phyloP scores from a whole-genome alignment of 352 stramenopile species.

The Pythium chondricola region DNA sequence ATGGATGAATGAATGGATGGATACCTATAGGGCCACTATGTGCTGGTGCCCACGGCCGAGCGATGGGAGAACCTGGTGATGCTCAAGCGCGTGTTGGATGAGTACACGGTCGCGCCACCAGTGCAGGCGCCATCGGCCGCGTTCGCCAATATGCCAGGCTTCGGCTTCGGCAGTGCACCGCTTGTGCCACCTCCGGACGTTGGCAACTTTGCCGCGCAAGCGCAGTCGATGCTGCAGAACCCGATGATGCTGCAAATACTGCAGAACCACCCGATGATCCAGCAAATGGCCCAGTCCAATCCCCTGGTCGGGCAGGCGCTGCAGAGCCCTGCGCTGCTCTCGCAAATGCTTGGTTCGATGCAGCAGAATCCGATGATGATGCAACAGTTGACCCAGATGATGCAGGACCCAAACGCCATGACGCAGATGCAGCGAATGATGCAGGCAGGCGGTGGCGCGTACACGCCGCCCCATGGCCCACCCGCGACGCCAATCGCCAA shows the following conservation, averaged over 20 bases:
- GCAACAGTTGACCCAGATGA: constrained; percentile 77
- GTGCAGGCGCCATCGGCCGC: constrained; percentile 5
- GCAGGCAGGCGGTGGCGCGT: constrained; percentile 17
- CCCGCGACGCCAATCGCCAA: constrained; percentile 30
- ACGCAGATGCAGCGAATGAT: constrained; percentile 72
- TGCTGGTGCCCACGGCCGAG: constrained; percentile 62
- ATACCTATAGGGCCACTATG: constrained; percentile 37
- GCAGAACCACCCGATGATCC: constrained; percentile 61
- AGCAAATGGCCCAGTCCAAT: constrained; percentile 76
- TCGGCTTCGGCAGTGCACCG: constrained; percentile 10
- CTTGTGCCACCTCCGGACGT: background rate
- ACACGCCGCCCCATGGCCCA: constrained; percentile 19
- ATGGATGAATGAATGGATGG: background rate
- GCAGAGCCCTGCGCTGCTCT: constrained; percentile 65
- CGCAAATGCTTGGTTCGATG: constrained; percentile 56
- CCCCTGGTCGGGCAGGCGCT: constrained; percentile 73
- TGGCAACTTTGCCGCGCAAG: constrained; percentile 45
- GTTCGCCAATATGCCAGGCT: constrained; percentile 8
- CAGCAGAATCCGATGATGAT: constrained; percentile 80
- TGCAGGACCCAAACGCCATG: constrained; percentile 69
- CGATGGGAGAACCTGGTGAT: constrained; percentile 70
- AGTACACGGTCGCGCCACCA: constrained; percentile 11
- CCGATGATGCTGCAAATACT: constrained; percentile 65
- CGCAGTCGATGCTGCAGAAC: constrained; percentile 68
- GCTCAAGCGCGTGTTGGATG: constrained; percentile 63